Evolutionary conservation across 1,284 basidiomycete genomes (phyloP), one percentile per base, ranked within the genome.

Genomic region (Xanthoconium separans): DNA sequence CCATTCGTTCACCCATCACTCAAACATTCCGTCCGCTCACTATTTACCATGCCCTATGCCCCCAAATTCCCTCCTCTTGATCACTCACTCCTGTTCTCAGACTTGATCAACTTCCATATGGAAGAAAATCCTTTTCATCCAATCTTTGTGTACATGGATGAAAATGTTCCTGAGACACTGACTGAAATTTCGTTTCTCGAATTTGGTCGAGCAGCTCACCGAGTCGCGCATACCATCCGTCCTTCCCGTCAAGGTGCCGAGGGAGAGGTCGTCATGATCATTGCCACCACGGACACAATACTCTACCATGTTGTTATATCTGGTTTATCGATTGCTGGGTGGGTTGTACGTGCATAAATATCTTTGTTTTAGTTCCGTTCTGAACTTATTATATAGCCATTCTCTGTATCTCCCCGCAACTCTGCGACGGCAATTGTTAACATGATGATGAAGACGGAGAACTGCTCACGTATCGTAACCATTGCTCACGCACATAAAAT

Each of bases 401-500:
- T 52, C 10, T 16, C 13, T 6, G 41, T 40, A 11, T 53, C 52
- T 18, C 30, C 18, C 12, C 22, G 41, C 11, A 53, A 51, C 10
- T 51, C 51, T 0, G 10, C 48, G 0, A 33, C 29, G 9, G 48
- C 34, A 1, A 30, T 44, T 1, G 8, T 44, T 6, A 5, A 44
- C 12, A 33, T 53, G 41, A 53, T 53, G 49, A 52, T 16, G 34
- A 53, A 44, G 22, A 18, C 3, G n/a, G n/a, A n/a, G 13, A 27
- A 52, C 6, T 53, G 49, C 29, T 44, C 34, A 4, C 20, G 41
- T 2, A 51, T 51, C 6, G 9, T 36, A 36, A 33, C 31, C 5
- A 2, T 33, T 33, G 31, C 11, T 12, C 48, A 50, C 11, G 60
- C 58, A 13, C 60, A 69, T 22, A 39, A 54, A 6, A n/a, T 34